A percentile compares a stretch with the other conserved stretches of the same genome.
These are phyloP conservation scores for Fusarium redolens DNA, from an alignment of 2,329 filamentous ascomycete genomes.

Conservation along the genomic window DNA sequence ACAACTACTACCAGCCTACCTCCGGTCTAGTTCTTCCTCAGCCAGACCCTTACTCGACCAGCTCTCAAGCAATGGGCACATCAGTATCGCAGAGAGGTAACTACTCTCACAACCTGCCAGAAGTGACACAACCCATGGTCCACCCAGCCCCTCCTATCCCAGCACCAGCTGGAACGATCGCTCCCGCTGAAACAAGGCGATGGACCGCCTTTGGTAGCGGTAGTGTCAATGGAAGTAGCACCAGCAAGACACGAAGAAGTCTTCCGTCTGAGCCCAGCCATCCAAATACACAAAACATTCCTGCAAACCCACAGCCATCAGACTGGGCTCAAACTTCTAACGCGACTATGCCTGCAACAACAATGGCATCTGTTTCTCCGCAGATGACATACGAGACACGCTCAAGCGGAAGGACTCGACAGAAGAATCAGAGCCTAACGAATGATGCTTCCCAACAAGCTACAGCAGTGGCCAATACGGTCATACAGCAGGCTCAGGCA, in stretches of 20 bases:
- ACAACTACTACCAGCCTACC: slow-evolving; percentile 46
- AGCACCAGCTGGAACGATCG: slow-evolving; percentile 17
- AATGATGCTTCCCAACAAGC: slow-evolving; percentile 19
- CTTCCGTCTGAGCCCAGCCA: slow-evolving; percentile 33
- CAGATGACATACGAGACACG: slow-evolving; percentile 18
- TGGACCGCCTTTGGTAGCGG: slow-evolving; percentile 19
- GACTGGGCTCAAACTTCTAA: slow-evolving; percentile 24
- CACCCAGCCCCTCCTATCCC: slow-evolving; percentile 18
- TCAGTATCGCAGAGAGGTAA: slow-evolving; percentile 32
- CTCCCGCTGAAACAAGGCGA: slow-evolving; percentile 24
- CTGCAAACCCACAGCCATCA: slow-evolving; percentile 25
- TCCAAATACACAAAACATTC: not conserved
- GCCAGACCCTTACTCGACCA: slow-evolving; percentile 28
- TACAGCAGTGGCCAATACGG: slow-evolving; percentile 19
- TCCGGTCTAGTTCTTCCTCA: slow-evolving; percentile 44
- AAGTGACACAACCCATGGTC: slow-evolving; percentile 22
- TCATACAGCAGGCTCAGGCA: slow-evolving; percentile 37
- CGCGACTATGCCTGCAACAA: slow-evolving; percentile 2
- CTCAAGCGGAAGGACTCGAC: slow-evolving; percentile 2
- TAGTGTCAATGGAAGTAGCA: not conserved
- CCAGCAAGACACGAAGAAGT: slow-evolving; percentile 20
- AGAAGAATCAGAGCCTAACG: slow-evolving; percentile 13
- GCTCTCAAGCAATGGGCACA: slow-evolving; percentile 24
- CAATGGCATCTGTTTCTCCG: slow-evolving; percentile 27
- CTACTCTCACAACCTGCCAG: slow-evolving; percentile 19